Percentiles rank a stretch among this genome's conserved stretches.
These are phyloP conservation scores for Starmerella asiatica DNA, from an alignment of 805 yeast genomes.

Conservation along the genomic window DNA sequence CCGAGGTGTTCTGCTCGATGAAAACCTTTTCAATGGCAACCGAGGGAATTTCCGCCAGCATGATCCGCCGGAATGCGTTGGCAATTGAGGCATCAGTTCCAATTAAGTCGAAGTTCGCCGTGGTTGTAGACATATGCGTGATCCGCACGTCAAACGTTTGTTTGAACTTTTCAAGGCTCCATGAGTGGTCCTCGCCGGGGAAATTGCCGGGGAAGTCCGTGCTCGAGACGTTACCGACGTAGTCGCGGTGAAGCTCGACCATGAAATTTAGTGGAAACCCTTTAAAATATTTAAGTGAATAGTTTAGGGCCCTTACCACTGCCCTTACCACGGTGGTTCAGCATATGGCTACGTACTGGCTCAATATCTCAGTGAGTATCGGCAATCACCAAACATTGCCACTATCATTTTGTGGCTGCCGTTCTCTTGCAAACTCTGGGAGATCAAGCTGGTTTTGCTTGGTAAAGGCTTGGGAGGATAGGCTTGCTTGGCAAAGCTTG, in stretches of 20 bases:
- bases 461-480: no score
- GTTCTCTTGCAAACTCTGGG: no score
- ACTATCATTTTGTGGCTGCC: no score
- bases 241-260: conserved; percentile 21
- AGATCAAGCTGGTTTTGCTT: no score
- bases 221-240: conserved; percentile 38
- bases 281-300: no score
- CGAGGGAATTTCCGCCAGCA: conserved; percentile 93
- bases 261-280: no score
- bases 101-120: conserved; percentile 74
- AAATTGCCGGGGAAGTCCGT: conserved; percentile 88
- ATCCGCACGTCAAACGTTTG: conserved; percentile 50
- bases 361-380: no score
- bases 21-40: conserved; percentile 90
- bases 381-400: no score
- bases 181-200: conserved; percentile 49
- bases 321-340: no score
- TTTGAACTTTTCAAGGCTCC: conserved; percentile 76
- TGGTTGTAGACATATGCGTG: conserved; percentile 42
- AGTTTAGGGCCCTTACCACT: not conserved
- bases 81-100: conserved; percentile 86
- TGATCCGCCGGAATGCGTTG: conserved; percentile 91
- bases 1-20: conserved; percentile 87
- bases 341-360: no score
- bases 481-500: no score